Conservation (phyloP, 2,329 filamentous ascomycete species). For the Epichloe sylvatica region DNA sequence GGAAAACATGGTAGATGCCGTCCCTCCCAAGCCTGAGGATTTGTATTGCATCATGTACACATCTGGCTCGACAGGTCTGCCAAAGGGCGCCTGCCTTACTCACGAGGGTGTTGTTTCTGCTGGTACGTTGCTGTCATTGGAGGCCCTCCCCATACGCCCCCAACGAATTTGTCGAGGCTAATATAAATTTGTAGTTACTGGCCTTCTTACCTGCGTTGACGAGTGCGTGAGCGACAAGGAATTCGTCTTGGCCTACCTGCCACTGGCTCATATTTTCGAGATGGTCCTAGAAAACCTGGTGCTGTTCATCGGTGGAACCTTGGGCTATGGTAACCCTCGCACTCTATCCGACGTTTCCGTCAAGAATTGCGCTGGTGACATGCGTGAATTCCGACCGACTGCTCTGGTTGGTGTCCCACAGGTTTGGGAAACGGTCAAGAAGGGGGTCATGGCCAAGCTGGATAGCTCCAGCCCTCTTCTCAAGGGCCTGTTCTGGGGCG, state of each 20-base stretch:
- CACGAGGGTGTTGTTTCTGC: constrained; percentile 71
- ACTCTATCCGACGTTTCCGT: constrained; percentile 79
- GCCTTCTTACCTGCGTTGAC: constrained; percentile 64
- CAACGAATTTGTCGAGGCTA: neutral
- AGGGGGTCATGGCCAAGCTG: constrained; percentile 75
- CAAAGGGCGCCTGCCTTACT: constrained; percentile 76
- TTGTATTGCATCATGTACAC: constrained; percentile 79
- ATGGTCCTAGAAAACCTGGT: constrained; percentile 89
- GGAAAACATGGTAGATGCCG: constrained; percentile 55
- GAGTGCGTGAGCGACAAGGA: constrained; percentile 67
- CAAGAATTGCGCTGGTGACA: constrained; percentile 83
- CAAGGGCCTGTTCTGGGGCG: constrained; percentile 63
- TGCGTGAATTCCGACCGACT: constrained; percentile 79
- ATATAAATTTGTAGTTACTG: constrained; percentile 42
- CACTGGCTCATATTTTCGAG: constrained; percentile 90
- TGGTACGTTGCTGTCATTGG: constrained; percentile 23
- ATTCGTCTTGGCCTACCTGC: constrained; percentile 75
- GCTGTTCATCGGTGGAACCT: constrained; percentile 75
- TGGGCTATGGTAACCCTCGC: constrained; percentile 85
- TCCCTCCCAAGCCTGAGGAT: constrained; percentile 59
- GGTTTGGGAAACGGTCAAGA: constrained; percentile 94
- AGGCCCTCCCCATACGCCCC: neutral
- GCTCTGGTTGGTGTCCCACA: constrained; percentile 90
- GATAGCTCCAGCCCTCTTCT: constrained; percentile 55
- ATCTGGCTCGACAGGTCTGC: constrained; percentile 76